Conservation (phyloP, 352 stramenopile genomes). For the Elongisporangium senticosum region DNA sequence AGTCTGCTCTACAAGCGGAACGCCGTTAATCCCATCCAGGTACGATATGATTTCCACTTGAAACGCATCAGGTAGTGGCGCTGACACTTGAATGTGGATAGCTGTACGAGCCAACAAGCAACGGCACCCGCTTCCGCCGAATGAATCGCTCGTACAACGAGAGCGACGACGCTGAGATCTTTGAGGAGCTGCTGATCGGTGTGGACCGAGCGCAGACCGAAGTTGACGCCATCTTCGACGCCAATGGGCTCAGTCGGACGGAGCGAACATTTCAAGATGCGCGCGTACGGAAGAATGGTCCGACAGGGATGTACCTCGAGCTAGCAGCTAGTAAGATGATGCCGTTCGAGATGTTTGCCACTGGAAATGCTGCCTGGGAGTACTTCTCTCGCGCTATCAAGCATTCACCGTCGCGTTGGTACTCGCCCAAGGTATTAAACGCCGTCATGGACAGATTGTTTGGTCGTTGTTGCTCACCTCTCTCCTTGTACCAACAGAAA, state of each 20-base stretch:
- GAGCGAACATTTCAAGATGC: conserved; percentile 20
- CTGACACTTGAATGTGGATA: background rate
- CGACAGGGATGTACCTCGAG: conserved; percentile 19
- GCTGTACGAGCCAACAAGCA: background rate
- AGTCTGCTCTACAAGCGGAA: conserved; percentile 25
- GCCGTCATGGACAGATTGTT: background rate
- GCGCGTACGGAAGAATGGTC: conserved; percentile 17
- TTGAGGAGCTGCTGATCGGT: conserved; percentile 20
- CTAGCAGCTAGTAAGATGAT: conserved; percentile 25
- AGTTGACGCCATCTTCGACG: conserved; percentile 12
- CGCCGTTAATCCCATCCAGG: conserved; percentile 1
- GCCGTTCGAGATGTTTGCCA: conserved; percentile 19
- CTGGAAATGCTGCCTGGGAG: conserved; percentile 23
- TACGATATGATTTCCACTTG: background rate
- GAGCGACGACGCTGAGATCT: conserved; percentile 19
- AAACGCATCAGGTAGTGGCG: background rate
- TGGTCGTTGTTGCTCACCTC: too few relatives aligned
- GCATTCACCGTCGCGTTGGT: background rate
- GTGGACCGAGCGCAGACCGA: conserved; percentile 12
- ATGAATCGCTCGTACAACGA: background rate
- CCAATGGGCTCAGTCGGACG: conserved; percentile 20
- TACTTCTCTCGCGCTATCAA: conserved; percentile 9
- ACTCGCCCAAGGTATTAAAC: background rate
- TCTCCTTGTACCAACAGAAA: conserved; percentile 1
- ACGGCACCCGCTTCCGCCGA: background rate